A percentile compares a stretch with the other conserved stretches of the same genome.
phyloP scores from a whole-genome alignment of 345 rosid species.

The Theobroma cacao region DNA sequence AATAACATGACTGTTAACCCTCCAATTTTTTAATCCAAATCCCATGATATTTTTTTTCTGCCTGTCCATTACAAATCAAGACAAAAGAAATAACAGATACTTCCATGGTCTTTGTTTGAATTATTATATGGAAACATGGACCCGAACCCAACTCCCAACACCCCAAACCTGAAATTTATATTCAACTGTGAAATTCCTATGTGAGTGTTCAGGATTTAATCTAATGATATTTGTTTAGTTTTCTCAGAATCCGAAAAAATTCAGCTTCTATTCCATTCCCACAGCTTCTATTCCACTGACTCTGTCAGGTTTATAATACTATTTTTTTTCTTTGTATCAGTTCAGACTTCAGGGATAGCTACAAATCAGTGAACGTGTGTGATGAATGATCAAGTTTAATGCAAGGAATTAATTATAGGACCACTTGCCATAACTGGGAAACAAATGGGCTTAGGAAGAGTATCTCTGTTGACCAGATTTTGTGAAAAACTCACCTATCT shows the following conservation, averaged over 20 bases:
- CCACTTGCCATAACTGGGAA: conserved; percentile 17
- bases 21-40: conserved; percentile 18
- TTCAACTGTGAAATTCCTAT: conserved; percentile 20
- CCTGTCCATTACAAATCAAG: conserved; percentile 28
- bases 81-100: conserved; percentile 20
- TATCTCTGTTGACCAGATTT: conserved; percentile 1
- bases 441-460: neutral
- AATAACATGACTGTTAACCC: conserved; percentile 19
- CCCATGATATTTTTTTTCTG: conserved; percentile 5
- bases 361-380: conserved; percentile 12
- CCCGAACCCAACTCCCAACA: conserved; percentile 53
- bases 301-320: conserved; percentile 44
- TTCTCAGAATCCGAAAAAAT: conserved; percentile 53
- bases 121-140: conserved; percentile 34
- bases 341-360: neutral
- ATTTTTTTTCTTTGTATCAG: neutral
- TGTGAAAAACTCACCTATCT: neutral
- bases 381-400: neutral
- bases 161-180: conserved; percentile 34
- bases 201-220: conserved; percentile 34
- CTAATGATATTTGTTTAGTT: conserved; percentile 18
- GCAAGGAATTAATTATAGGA: conserved; percentile 5
- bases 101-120: conserved; percentile 25
- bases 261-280: conserved; percentile 96
- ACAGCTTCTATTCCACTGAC: conserved; percentile 93